Evolutionary conservation across 225 moss, liverwort and hornwort genomes (phyloP).

Genomic region (Neckera pumila): DNA sequence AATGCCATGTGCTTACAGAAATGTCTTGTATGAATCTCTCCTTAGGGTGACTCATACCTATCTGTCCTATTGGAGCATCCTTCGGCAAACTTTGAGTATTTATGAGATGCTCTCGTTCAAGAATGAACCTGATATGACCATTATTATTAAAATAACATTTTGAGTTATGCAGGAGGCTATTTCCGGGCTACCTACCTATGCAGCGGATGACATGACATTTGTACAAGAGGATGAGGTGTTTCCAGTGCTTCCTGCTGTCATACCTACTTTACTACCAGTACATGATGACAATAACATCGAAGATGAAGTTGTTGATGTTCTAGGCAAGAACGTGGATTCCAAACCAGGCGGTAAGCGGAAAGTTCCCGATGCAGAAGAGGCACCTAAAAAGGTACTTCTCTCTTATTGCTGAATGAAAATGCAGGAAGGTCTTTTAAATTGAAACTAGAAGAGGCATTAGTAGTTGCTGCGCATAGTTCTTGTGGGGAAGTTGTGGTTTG

Average conservation of each 20-base stretch:
- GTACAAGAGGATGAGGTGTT: conserved; percentile 92
- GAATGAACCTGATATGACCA: neutral
- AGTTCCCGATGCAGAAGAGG: conserved; percentile 26
- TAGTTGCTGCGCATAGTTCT: neutral
- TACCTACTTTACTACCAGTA: conserved; percentile 31
- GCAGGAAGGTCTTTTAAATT: neutral
- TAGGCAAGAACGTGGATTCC: conserved; percentile 20
- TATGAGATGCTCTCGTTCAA: neutral
- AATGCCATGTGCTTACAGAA: neutral
- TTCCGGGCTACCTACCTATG: conserved; percentile 50
- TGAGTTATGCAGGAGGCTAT: conserved; percentile 30
- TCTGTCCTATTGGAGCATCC: neutral
- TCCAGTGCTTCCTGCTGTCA: conserved; percentile 61
- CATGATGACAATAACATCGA: conserved; percentile 20
- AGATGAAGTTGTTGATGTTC: conserved; percentile 16
- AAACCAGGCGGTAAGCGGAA: conserved; percentile 54
- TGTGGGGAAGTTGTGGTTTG: neutral
- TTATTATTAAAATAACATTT: neutral
- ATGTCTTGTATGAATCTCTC: neutral
- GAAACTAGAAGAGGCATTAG: neutral
- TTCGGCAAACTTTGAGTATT: neutral
- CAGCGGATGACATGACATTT: conserved; percentile 97
- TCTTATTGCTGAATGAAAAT: neutral
- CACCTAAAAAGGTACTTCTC: conserved; percentile 45
- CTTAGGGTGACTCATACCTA: neutral